Percentiles rank a stretch among this genome's conserved stretches.
These are phyloP conservation scores for Voacanga thouarsii DNA, from an alignment of 257 asterid genomes.

Conservation along the genomic window DNA sequence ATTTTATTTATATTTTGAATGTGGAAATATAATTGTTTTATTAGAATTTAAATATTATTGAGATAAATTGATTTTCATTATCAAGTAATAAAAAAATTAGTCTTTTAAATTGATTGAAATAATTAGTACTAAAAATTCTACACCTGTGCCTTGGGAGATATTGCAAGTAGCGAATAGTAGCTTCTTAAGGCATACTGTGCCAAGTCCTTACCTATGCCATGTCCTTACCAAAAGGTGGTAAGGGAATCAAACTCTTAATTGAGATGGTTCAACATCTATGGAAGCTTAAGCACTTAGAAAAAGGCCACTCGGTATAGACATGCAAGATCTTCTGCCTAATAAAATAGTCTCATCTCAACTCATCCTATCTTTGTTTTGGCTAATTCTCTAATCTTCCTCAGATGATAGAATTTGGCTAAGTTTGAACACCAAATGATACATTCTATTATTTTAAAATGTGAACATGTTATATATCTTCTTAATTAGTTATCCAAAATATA, in stretches of 20 bases:
- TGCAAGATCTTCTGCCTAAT: too few relatives aligned
- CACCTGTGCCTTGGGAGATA: too few relatives aligned
- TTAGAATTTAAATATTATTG: not conserved
- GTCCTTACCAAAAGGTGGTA: constrained; percentile 66
- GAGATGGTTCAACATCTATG: constrained; percentile 82
- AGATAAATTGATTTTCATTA: not conserved
- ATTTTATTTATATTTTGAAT: too few relatives aligned
- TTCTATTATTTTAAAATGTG: too few relatives aligned
- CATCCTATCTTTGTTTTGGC: too few relatives aligned
- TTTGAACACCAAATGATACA: too few relatives aligned
- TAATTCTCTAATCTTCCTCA: not conserved
- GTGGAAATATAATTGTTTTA: too few relatives aligned
- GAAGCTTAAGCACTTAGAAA: constrained; percentile 37
- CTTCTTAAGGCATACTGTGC: constrained; percentile 80
- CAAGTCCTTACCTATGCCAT: constrained; percentile 73
- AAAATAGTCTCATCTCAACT: too few relatives aligned
- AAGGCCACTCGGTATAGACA: too few relatives aligned
- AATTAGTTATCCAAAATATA: too few relatives aligned
- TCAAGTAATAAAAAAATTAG: constrained; percentile 34
- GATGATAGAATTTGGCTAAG: not conserved
- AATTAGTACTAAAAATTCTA: too few relatives aligned
- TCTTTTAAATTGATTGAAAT: constrained; percentile 45
- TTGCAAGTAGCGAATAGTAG: constrained; percentile 74
- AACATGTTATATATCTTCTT: too few relatives aligned
- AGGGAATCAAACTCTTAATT: constrained; percentile 63